A percentile compares a stretch with the other conserved stretches of the same genome.
phyloP scores from a whole-genome alignment of 208 protist genomes.

The Crithidia expoeki region DNA sequence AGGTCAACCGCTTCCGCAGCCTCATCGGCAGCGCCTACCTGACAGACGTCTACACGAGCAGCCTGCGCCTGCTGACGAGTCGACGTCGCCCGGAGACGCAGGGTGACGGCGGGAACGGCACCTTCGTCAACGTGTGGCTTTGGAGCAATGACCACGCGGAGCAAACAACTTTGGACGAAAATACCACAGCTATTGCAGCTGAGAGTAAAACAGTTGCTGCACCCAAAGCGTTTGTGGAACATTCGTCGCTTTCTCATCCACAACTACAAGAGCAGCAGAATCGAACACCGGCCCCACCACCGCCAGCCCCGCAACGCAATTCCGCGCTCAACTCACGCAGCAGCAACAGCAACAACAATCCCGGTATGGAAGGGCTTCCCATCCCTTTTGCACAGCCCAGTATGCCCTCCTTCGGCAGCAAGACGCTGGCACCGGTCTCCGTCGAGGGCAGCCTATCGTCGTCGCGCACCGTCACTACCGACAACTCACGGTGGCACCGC shows the following conservation, averaged over 20 bases:
- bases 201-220: background rate
- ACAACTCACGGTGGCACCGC: background rate
- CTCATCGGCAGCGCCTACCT: constrained; percentile 20
- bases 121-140: too few species aligned
- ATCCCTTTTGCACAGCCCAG: background rate
- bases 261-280: background rate
- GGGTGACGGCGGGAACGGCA: background rate
- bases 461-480: background rate
- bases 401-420: background rate
- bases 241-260: background rate
- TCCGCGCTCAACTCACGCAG: background rate
- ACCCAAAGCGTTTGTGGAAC: background rate
- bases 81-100: background rate
- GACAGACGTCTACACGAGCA: constrained; percentile 19
- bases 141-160: too few species aligned
- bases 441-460: background rate
- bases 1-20: constrained; percentile 15
- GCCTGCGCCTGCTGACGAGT: constrained; percentile 8
- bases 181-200: background rate
- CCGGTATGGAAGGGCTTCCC: background rate
- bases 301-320: background rate
- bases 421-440: background rate
- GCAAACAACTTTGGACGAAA: too few species aligned
- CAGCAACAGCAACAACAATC: background rate
- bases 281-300: background rate